These are phyloP conservation scores for Clonostachys chloroleuca DNA, from an alignment of 2,329 filamentous ascomycete species.

Conservation along the genomic window DNA sequence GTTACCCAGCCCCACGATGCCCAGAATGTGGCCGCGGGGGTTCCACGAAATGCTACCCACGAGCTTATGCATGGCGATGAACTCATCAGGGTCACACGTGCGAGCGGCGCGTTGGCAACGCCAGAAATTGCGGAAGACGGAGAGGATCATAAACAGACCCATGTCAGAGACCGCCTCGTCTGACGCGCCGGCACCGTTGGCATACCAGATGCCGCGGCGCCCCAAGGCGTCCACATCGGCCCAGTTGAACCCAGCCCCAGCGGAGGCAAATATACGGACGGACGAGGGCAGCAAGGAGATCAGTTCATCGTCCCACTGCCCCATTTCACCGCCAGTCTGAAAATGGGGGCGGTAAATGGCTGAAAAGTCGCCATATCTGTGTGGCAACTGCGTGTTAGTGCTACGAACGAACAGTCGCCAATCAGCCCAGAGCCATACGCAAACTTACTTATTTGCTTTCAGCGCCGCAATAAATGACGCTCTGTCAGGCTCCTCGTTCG, in stretches of 20 bases:
- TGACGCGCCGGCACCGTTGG: constrained; percentile 34
- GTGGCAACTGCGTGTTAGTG: neutral
- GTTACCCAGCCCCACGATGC: constrained; percentile 46
- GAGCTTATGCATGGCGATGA: constrained; percentile 12
- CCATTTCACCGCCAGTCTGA: constrained; percentile 60
- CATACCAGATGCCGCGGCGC: constrained; percentile 30
- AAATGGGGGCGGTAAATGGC: constrained; percentile 54
- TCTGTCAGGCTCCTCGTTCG: constrained; percentile 26
- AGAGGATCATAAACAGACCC: constrained; percentile 33
- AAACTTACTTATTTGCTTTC: constrained; percentile 23
- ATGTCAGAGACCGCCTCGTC: constrained; percentile 38
- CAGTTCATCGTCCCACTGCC: constrained; percentile 53
- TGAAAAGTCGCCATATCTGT: constrained; percentile 15
- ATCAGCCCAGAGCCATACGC: neutral
- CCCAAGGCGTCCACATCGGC: constrained; percentile 45
- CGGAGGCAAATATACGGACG: constrained; percentile 54
- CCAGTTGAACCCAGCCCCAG: constrained; percentile 61
- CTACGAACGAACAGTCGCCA: neutral
- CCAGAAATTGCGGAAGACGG: constrained; percentile 44
- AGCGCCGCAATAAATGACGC: constrained; percentile 31
- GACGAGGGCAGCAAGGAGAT: constrained; percentile 46
- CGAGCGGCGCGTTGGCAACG: constrained; percentile 20
- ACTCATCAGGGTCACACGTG: constrained; percentile 25
- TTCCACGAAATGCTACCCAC: constrained; percentile 35
- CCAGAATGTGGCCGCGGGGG: constrained; percentile 39